These are phyloP conservation scores for Cryptococcus neoformans DNA, from an alignment of 1,284 basidiomycete species.

Conservation along the genomic window DNA sequence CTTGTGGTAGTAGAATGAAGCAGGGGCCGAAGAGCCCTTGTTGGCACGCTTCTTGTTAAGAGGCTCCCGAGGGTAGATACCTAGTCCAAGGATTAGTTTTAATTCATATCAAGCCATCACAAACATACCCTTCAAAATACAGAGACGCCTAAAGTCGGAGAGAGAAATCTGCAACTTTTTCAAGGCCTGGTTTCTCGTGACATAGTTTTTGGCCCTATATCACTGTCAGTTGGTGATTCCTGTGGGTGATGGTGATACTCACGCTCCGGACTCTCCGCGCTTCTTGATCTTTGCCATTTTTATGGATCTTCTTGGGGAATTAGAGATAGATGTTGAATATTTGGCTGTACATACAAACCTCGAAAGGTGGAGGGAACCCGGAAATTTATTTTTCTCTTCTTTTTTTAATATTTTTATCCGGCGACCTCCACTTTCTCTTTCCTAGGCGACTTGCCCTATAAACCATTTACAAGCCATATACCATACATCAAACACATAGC, in stretches of 20 bases:
- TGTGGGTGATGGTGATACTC: constrained; percentile 13
- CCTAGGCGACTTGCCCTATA: neutral
- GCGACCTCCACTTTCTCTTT: constrained; percentile 4
- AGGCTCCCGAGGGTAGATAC: constrained; percentile 97
- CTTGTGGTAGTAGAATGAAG: constrained; percentile 98
- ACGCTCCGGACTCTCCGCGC: constrained; percentile 85
- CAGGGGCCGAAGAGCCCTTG: constrained; percentile 94
- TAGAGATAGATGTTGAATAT: neutral
- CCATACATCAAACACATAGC: neutral
- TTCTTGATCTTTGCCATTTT: constrained; percentile 83
- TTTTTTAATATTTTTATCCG: constrained; percentile 12
- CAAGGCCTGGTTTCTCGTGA: constrained; percentile 84
- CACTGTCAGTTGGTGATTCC: neutral
- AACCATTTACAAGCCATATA: neutral
- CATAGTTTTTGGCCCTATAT: constrained; percentile 77
- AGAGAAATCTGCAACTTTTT: constrained; percentile 95
- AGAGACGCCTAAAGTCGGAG: constrained; percentile 94
- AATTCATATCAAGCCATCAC: constrained; percentile 18
- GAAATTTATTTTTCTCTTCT: constrained; percentile 8
- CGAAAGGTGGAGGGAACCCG: constrained; percentile 8
- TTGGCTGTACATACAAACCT: constrained; percentile 1
- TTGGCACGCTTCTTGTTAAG: constrained; percentile 90
- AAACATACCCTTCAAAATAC: constrained; percentile 86
- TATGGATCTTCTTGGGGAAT: neutral
- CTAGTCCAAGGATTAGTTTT: constrained; percentile 49